Evolutionary conservation across 768 basidiomycete genomes (phyloP), one percentile per base, ranked within the genome.

Genomic region (Coprinopsis cinerea): DNA sequence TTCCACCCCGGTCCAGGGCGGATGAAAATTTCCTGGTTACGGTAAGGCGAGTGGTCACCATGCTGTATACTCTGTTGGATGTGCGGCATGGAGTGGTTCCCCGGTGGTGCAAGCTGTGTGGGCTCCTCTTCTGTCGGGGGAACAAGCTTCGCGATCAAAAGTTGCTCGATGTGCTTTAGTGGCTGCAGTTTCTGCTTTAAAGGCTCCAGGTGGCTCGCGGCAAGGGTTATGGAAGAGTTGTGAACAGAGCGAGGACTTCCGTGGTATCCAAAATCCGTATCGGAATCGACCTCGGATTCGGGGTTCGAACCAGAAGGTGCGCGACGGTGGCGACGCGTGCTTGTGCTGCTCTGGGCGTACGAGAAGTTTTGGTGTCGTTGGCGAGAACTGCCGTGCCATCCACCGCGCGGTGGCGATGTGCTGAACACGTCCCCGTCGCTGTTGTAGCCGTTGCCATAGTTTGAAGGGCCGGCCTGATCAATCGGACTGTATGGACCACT

Each of bases 1-100:
- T 81, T 83, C 85, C 84, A 88, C 20, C 76, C 74, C 27, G 74
- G 69, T 1, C 83, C 82, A 0, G 86, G 82, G 3, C 87, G 74
- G 17, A 84, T 73, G 42, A 80, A 82, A 0, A 83, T 71, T 57
- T 83, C 82, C 25, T 76, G 71, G 41, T 60, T 69, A n/a, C 65
- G 55, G 58, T 64, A 61, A 6, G 64, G 59, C n/a, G 30, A 22
- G 42, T n/a, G 20, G 24, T 20, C 24, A 20, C 46, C 27, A 41
- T 36, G 47, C 44, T 28, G 51, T 43, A 44, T 57, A 56, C n/a
- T 53, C 35, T 48, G 47, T 3, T 37, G 44, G 28, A 20, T 20
- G 49, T 49, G 42, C 40, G 55, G 51, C 30, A 37, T 56, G 47
- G 25, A 55, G 39, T 51, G 47, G 34, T 36, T 48, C 15, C 56